A percentile compares a stretch with the other conserved stretches of the same genome.
Conservation (phyloP, 805 yeast species). For the Metschnikowia bowlesiae region DNA sequence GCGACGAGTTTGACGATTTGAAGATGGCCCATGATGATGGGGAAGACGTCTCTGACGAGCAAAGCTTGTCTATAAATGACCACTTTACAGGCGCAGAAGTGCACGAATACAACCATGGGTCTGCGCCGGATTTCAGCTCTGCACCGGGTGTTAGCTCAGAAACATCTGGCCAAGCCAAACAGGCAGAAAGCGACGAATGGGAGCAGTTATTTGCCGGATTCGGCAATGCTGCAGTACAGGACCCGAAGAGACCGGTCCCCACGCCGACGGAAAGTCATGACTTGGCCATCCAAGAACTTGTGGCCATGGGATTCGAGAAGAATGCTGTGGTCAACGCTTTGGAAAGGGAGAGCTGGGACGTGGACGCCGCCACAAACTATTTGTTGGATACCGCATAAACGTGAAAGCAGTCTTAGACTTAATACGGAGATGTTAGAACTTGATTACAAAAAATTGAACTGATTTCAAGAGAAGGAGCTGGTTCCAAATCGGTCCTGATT, state of each 20-base stretch:
- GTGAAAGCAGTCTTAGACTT: neutral
- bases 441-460: too few species aligned
- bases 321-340: slow-evolving; percentile 66
- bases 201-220: slow-evolving; percentile 89
- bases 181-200: slow-evolving; percentile 71
- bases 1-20: slow-evolving; percentile 36
- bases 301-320: slow-evolving; percentile 84
- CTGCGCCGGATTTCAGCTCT: neutral
- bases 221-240: slow-evolving; percentile 43
- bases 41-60: slow-evolving; percentile 25
- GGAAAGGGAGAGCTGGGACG: slow-evolving; percentile 62
- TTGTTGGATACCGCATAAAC: slow-evolving; percentile 64
- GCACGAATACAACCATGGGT: slow-evolving; percentile 7
- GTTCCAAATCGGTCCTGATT: too few species aligned
- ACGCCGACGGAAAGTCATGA: slow-evolving; percentile 30
- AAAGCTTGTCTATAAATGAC: slow-evolving; percentile 29
- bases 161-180: neutral
- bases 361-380: slow-evolving; percentile 84
- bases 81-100: slow-evolving; percentile 38
- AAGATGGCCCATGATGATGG: slow-evolving; percentile 28
- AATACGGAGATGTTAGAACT: neutral
- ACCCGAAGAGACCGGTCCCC: neutral
- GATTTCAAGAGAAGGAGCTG: too few species aligned
- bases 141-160: neutral
- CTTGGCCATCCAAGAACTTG: slow-evolving; percentile 68